Conservation (phyloP, 192 early-diverging fungal genomes). For the Coemansia pectinata region DNA sequence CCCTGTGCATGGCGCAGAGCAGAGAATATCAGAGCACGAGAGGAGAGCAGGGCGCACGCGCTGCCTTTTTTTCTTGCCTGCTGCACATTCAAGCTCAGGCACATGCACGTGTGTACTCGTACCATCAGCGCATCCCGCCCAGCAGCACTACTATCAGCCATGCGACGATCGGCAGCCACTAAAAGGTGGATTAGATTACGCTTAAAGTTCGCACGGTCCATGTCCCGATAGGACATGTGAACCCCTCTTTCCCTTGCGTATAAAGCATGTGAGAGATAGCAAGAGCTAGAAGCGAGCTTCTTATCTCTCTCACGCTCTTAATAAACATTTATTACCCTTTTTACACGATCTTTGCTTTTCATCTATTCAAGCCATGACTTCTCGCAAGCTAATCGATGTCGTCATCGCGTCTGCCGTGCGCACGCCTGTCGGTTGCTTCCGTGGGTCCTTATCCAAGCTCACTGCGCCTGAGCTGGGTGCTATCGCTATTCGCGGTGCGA, state of each 20-base stretch:
- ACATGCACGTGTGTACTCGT: neutral
- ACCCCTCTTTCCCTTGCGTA: neutral
- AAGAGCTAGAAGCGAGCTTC: neutral
- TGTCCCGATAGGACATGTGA: neutral
- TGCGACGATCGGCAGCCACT: neutral
- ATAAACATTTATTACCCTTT: neutral
- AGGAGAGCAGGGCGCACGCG: neutral
- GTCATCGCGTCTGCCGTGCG: conserved; percentile 65
- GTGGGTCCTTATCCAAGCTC: conserved; percentile 81
- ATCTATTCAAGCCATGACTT: conserved; percentile 18
- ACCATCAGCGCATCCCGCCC: neutral
- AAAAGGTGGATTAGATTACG: neutral
- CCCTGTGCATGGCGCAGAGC: neutral
- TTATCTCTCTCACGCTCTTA: neutral
- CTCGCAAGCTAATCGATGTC: conserved; percentile 47
- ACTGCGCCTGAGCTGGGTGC: conserved; percentile 85
- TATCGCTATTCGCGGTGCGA: conserved; percentile 79
- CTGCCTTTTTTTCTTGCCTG: neutral
- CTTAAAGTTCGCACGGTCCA: conserved; percentile 1
- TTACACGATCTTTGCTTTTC: neutral
- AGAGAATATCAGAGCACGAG: neutral
- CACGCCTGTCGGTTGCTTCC: conserved; percentile 92
- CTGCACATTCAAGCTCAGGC: neutral
- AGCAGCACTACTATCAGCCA: neutral
- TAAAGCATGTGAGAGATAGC: neutral